Base-by-base conservation (phyloP, 2,329 filamentous ascomycete genomes). In the Sporothrix luriei region DNA sequence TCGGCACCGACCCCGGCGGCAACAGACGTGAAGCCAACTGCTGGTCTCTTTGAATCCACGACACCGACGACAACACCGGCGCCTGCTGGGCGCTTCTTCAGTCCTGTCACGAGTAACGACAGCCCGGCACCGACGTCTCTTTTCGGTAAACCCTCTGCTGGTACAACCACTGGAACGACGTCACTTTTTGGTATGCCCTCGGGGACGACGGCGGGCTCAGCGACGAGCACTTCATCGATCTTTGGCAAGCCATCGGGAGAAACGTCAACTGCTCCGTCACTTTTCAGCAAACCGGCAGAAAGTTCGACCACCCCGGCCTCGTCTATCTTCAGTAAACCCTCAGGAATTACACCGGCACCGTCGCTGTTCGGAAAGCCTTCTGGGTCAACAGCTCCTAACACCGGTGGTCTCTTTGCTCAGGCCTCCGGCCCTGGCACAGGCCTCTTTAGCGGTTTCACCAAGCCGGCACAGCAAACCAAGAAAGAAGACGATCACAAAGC, bases 401-500 rank as follows among this genome's bases (percentile, higher is more conserved):
- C 33, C 7, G 40, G 24, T 48, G 43, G 68, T n/a, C 48, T 70
- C 5, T 72, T 72, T 26, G 66, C 68, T 40, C 69, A 71, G 40
- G 48, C 74, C n/a, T 74, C 75, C 6, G 48, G 74, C 4, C 52
- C 54, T 40, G 74, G 74, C 52, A 49, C 67, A 3, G 69, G 69
- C 10, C 49, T 71, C 48, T 69, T 71, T 40, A 43, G 67, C 43
- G 38, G 57, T 11, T 51, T 71, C 4, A 40, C 14, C 1, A 67
- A 71, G 46, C 61, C 61, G 0, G 13, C 38, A 33, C 46, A 43
- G n/a, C 29, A 49, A 16, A 7, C 21, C n/a, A 69, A 64, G 21
- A 64, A 33, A 14, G 57, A 62, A 1, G 49, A 29, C 7, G 74
- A 77, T 4, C 77, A 79, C 3, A 79, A 80, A 71, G 76, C 78